Conservation (phyloP, 2,329 filamentous ascomycete genomes). For the Fusarium nisikadoi region DNA sequence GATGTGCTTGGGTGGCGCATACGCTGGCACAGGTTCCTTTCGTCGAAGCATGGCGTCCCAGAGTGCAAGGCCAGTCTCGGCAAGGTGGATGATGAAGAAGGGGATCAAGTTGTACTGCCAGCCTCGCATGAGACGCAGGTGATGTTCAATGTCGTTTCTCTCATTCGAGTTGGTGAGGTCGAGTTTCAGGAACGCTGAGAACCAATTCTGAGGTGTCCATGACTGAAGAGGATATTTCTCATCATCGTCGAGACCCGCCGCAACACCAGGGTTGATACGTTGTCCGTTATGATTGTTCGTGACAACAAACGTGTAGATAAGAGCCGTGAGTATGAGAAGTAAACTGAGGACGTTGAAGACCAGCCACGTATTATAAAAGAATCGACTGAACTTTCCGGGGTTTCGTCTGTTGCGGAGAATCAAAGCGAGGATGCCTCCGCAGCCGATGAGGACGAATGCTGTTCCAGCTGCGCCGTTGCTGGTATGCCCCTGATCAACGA, state of each 20-base stretch:
- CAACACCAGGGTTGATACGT: conserved; percentile 26
- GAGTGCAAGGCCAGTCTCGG: conserved; percentile 39
- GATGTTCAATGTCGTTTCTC: conserved; percentile 34
- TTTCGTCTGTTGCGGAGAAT: conserved; percentile 32
- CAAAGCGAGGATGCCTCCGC: conserved; percentile 39
- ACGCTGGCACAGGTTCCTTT: neutral
- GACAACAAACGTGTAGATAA: conserved; percentile 45
- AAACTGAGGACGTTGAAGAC: conserved; percentile 38
- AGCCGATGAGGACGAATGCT: conserved; percentile 43
- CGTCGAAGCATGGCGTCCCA: conserved; percentile 35
- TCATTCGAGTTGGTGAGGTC: conserved; percentile 26
- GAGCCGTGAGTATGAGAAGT: conserved; percentile 36
- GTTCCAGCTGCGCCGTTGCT: conserved; percentile 46
- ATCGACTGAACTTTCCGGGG: conserved; percentile 18
- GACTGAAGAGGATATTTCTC: conserved; percentile 37
- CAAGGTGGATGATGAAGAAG: conserved; percentile 43
- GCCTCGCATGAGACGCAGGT: conserved; percentile 42
- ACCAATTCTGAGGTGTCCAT: conserved; percentile 47
- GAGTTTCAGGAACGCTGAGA: conserved; percentile 39
- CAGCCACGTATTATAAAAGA: conserved; percentile 40
- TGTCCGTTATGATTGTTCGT: conserved; percentile 43
- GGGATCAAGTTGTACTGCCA: conserved; percentile 47
- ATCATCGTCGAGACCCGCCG: conserved; percentile 10
- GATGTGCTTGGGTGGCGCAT: conserved; percentile 3
- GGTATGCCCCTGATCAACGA: conserved; percentile 45